Percentiles rank a stretch among this genome's conserved stretches.
These are phyloP conservation scores for Plasmodium falciparum DNA, from an alignment of 169 alveolate species.

Conservation along the genomic window DNA sequence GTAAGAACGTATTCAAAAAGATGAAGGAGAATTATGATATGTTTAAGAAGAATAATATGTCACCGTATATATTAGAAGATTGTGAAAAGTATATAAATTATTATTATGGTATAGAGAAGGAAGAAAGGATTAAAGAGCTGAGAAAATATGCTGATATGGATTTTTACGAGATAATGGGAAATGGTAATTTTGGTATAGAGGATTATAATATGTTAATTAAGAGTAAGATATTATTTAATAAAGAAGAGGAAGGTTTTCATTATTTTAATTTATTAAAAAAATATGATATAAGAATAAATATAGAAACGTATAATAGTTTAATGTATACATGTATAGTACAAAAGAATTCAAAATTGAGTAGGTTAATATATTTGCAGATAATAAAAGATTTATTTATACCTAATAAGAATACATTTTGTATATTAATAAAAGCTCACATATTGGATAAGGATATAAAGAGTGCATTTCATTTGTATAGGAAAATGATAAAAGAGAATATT, in stretches of 20 bases:
- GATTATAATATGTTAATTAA: slow-evolving; percentile 64
- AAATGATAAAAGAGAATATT: slow-evolving; percentile 87
- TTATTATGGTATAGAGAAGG: slow-evolving; percentile 74
- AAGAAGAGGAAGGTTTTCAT: slow-evolving; percentile 65
- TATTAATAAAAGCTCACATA: slow-evolving; percentile 85
- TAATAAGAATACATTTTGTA: slow-evolving; percentile 83
- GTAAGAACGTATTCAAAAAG: slow-evolving; percentile 50
- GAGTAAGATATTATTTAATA: slow-evolving; percentile 38
- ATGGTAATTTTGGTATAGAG: slow-evolving; percentile 29
- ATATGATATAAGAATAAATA: slow-evolving; percentile 73
- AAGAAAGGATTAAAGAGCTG: slow-evolving; percentile 50
- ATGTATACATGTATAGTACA: slow-evolving; percentile 74
- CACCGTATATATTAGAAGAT: slow-evolving; percentile 39
- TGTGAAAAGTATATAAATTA: slow-evolving; percentile 59
- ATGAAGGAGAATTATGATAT: slow-evolving; percentile 50
- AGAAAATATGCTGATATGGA: slow-evolving; percentile 23
- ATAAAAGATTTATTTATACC: slow-evolving; percentile 84
- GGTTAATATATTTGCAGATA: slow-evolving; percentile 86
- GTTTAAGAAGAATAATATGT: slow-evolving; percentile 30
- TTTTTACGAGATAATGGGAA: slow-evolving; percentile 63
- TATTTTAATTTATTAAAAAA: slow-evolving; percentile 75
- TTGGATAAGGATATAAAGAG: slow-evolving; percentile 80
- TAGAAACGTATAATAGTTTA: slow-evolving; percentile 82
- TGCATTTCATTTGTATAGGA: slow-evolving; percentile 85
- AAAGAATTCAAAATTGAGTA: slow-evolving; percentile 79